phyloP scores from a whole-genome alignment of 371 early-diverging fungal species.

The Fennellomyces sp. region DNA sequence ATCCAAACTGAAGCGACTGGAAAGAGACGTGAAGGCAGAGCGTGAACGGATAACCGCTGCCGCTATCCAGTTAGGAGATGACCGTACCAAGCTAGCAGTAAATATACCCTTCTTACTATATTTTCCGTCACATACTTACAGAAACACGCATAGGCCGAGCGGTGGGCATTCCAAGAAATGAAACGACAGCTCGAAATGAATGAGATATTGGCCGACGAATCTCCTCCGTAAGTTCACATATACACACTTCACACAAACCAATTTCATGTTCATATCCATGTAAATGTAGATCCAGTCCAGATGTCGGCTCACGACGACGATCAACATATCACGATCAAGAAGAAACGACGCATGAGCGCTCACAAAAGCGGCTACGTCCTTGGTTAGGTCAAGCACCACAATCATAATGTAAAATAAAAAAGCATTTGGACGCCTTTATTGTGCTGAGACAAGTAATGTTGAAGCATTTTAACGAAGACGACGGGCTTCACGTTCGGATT shows the following conservation, averaged over 20 bases:
- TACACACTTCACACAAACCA: not conserved
- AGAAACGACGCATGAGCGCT: not conserved
- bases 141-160: slow-evolving; percentile 42
- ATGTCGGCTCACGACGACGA: not conserved
- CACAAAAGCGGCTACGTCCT: not conserved
- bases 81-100: slow-evolving; percentile 35
- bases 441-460: not conserved
- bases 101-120: no score
- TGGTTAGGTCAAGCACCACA: slow-evolving; percentile 1
- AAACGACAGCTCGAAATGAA: slow-evolving; percentile 25
- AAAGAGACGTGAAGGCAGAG: slow-evolving; percentile 22
- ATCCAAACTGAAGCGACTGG: slow-evolving; percentile 12
- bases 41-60: slow-evolving; percentile 33
- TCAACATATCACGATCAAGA: not conserved
- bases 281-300: not conserved
- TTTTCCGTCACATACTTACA: not conserved
- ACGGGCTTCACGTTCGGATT: slow-evolving; percentile 99
- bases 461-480: slow-evolving; percentile 85
- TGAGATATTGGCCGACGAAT: slow-evolving; percentile 20
- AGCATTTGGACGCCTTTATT: not conserved
- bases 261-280: not conserved
- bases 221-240: not conserved
- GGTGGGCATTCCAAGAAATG: slow-evolving; percentile 43
- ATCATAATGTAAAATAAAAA: not conserved
- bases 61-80: slow-evolving; percentile 38